Base-by-base conservation (phyloP, 2,329 filamentous ascomycete species). In the Penicillium sumatraense region DNA sequence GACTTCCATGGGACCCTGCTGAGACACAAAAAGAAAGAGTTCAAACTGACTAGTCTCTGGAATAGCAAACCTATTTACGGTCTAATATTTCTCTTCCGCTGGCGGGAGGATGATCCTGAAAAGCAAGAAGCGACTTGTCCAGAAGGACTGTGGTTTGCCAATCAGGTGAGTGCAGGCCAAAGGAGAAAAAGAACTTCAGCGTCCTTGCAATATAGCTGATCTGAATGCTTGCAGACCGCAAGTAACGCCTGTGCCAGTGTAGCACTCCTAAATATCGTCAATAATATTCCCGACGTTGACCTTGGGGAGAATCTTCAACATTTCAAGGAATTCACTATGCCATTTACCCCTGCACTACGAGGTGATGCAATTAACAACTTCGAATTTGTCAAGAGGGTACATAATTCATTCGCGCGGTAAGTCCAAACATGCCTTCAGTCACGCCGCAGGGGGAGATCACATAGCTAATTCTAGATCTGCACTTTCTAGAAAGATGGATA, bases 211-310 rank as follows among this genome's bases (percentile, higher is more conserved):
- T n/a, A 36, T 36, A n/a, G 18, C 11, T 14, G n/a, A 27, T 27
- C 26, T 27, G n/a, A 27, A 31, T 31, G 29, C 29, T n/a, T n/a
- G n/a, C 58, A 93, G 88, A 91, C 90, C 1, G 88, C 86, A 0
- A 82, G 85, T 52, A 96, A 96, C 72, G 89, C 91, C 23, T 99
- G 95, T 74, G 95, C 91, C 18, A 95, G 91, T n/a, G 86, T 97
- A 42, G 92, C 95, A 3, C 80, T 98, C 62, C 83, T 97, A 64
- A 98, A 98, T 67, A 96, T 97, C 57, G 79, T 96, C 68, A 96
- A 96, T 84, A 98, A 98, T 69, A 82, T 87, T 21, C 78, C 84
- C 0, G 80, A 78, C 0, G 74, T 91, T 3, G 76, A 86, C 10
- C 81, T 97, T 5, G 91, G 92, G 3, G 75, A 84, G n/a, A 80